These are phyloP conservation scores for Trichoderma virens DNA, from an alignment of 495 filamentous ascomycete species.

Conservation along the genomic window DNA sequence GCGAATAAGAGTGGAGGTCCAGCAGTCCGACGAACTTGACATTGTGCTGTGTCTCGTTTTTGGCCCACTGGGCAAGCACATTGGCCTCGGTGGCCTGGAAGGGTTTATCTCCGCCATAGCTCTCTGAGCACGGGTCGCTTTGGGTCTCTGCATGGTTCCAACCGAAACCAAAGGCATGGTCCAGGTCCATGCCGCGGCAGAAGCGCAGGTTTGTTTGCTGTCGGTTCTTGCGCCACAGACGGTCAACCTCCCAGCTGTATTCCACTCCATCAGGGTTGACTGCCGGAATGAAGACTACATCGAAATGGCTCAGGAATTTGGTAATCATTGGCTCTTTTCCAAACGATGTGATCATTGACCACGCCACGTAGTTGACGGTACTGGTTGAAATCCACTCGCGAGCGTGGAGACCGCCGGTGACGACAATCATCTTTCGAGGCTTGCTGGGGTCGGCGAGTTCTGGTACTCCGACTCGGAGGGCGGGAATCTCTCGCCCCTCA, in stretches of 20 bases:
- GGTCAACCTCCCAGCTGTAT: slow-evolving; percentile 86
- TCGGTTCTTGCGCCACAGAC: slow-evolving; percentile 92
- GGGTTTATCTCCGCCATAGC: slow-evolving; percentile 72
- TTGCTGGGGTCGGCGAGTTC: slow-evolving; percentile 29
- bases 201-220: slow-evolving; percentile 75
- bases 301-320: slow-evolving; percentile 67
- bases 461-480: slow-evolving; percentile 67
- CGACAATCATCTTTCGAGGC: slow-evolving; percentile 64
- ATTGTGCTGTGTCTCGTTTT: slow-evolving; percentile 68
- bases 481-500: slow-evolving; percentile 79
- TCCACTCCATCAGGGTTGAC: slow-evolving; percentile 92
- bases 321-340: slow-evolving; percentile 60
- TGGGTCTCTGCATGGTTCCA: slow-evolving; percentile 65
- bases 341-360: slow-evolving; percentile 77
- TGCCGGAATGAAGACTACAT: slow-evolving; percentile 81
- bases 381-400: slow-evolving; percentile 94
- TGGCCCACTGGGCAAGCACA: slow-evolving; percentile 72
- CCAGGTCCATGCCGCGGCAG: slow-evolving; percentile 83
- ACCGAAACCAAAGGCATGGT: slow-evolving; percentile 74
- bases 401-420: slow-evolving; percentile 81
- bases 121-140: slow-evolving; percentile 85
- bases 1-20: slow-evolving; percentile 92
- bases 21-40: slow-evolving; percentile 72
- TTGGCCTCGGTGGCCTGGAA: slow-evolving; percentile 80
- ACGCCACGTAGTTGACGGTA: slow-evolving; percentile 85